Evolutionary conservation across 768 basidiomycete species (phyloP), one percentile per base, ranked within the genome.

Genomic region (Suillus americanus): DNA sequence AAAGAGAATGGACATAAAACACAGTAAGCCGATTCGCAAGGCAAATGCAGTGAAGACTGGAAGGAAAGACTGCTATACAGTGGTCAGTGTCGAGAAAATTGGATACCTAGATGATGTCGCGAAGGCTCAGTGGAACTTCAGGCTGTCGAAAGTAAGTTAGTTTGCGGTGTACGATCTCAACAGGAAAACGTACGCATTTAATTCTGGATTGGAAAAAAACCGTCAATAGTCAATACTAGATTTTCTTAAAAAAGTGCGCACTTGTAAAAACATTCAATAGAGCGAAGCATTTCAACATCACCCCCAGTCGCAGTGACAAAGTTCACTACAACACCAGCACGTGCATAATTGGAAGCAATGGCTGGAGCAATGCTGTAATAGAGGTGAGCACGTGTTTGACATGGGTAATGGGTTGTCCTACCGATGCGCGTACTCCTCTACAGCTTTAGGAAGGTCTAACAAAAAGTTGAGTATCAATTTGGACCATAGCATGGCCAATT

Each of bases 241-340:
- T 25, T n/a, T n/a, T 41, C 18, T n/a, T n/a, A 50, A 13, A 14
- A 50, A 50, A 77, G 65, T 61, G 76, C 86, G 68, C 68, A 94
- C 93, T 94, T 94, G 85, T 97, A 98, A 80, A 95, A 97, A 84
- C 95, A 97, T 82, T 99, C 97, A 83, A 98, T 98, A 70, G 92
- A 93, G 73, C 97, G 87, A 67, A 99, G 81, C 95, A 98, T 97
- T 80, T 99, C 97, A 62, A 98, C 96, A 75, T 99, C 97, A 48
- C 95, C 96, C 37, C 96, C 95, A 16, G 95, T 95, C 62, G 96
- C 97, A 63, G 96, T 97, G 66, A 99, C 96, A 71, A 99, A 95
- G 77, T 97, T 99, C 73, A 99, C 85, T 65, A 97, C 85, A 61
- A 98, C 92, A 35, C 97, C 97, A 62, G 94, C 91, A 61, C 94